Conservation (phyloP, 2,329 filamentous ascomycete genomes). For the Sarocladium strictum region DNA sequence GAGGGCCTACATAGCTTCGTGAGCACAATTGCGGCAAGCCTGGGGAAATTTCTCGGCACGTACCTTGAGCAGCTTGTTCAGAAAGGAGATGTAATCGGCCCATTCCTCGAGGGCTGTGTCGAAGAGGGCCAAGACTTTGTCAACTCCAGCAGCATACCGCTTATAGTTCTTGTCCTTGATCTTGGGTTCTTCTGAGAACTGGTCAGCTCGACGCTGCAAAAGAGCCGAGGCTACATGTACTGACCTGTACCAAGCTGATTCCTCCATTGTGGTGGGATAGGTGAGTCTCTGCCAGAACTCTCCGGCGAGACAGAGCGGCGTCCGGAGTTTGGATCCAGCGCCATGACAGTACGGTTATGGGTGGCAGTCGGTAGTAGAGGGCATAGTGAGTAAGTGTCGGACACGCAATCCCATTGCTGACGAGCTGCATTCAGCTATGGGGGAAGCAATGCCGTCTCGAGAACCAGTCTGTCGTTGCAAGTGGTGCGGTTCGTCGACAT, state of each 20-base stretch:
- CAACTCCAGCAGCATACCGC: constrained; percentile 83
- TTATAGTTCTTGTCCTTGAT: constrained; percentile 67
- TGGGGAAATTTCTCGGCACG: constrained; percentile 12
- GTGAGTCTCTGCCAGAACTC: constrained; percentile 77
- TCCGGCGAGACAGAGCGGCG: constrained; percentile 65
- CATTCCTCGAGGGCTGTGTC: constrained; percentile 94
- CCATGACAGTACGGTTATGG: constrained; percentile 38
- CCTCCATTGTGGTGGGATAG: constrained; percentile 69
- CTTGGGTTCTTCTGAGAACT: constrained; percentile 43
- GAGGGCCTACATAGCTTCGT: constrained; percentile 55
- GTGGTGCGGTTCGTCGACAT: neutral
- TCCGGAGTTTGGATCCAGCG: constrained; percentile 53
- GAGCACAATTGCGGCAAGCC: neutral
- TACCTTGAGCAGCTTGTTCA: constrained; percentile 86
- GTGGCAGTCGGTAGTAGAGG: neutral
- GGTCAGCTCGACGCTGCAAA: constrained; percentile 1
- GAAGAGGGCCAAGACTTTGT: constrained; percentile 82
- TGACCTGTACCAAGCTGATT: constrained; percentile 72
- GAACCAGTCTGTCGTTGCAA: neutral
- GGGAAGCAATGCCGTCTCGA: neutral
- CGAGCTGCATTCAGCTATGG: neutral
- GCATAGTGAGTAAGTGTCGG: neutral
- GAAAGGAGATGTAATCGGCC: constrained; percentile 98
- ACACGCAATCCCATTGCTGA: neutral
- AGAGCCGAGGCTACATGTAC: constrained; percentile 20